These are phyloP conservation scores for Hevea brasiliensis DNA, from an alignment of 345 rosid species.

Conservation along the genomic window DNA sequence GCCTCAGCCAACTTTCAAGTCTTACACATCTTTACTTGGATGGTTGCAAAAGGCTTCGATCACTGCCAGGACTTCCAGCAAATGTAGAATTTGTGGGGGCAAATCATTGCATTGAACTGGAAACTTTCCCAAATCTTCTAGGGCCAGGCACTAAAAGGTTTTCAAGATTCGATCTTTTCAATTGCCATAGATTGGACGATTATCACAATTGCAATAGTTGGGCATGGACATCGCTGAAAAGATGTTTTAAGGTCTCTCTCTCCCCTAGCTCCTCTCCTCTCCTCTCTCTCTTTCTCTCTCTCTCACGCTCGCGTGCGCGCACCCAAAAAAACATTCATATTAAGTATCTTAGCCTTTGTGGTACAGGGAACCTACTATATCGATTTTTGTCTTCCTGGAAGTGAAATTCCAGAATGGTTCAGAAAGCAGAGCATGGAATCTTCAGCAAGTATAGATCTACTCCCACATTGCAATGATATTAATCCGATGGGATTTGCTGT, in stretches of 20 bases:
- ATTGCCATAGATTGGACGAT: not conserved
- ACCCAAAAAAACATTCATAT: not conserved
- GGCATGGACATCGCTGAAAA: not conserved
- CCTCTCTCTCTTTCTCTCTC: not conserved
- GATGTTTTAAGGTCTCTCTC: not conserved
- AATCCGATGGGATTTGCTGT: not conserved
- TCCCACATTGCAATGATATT: not conserved
- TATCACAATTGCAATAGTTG: not conserved
- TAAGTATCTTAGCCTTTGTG: not conserved
- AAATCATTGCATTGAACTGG: conserved; percentile 3
- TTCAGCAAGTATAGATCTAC: not conserved
- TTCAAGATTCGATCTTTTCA: conserved; percentile 1
- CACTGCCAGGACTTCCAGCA: not conserved
- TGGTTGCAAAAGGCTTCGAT: conserved; percentile 17
- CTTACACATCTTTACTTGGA: conserved; percentile 8
- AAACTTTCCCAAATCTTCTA: conserved; percentile 1
- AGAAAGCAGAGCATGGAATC: not conserved
- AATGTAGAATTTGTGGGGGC: not conserved
- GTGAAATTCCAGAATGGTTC: conserved; percentile 1
- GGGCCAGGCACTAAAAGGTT: not conserved
- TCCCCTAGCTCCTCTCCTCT: too few species aligned
- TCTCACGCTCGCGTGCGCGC: not conserved
- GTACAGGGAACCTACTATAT: not conserved
- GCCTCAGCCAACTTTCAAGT: not conserved
- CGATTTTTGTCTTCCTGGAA: not conserved